A percentile compares a stretch with the other conserved stretches of the same genome.
phyloP scores from a whole-genome alignment of 148 eudicot genomes.

The Fallopia convolvulus region DNA sequence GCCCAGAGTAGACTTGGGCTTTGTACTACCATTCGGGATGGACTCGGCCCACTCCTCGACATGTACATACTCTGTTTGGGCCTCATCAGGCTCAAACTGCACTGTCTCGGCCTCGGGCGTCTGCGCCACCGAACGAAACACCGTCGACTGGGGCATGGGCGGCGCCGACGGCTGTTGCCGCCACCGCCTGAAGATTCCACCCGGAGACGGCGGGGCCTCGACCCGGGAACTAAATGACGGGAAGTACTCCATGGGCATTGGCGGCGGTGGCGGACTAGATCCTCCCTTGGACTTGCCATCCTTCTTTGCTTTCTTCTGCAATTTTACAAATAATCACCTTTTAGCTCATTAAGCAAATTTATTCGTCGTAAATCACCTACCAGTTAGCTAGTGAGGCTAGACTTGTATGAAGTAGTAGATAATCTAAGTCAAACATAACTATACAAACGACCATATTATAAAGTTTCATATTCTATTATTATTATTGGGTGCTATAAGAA shows the following conservation, averaged over 20 bases:
- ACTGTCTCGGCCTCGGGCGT: conserved; percentile 14
- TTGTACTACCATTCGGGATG: conserved; percentile 12
- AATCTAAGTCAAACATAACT: no score
- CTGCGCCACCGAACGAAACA: conserved; percentile 22
- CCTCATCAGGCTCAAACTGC: conserved; percentile 22
- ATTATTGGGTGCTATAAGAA: no score
- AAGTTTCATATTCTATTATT: no score
- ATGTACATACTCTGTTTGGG: conserved; percentile 35
- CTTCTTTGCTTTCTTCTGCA: conserved; percentile 8
- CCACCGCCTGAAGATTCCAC: conserved; percentile 6
- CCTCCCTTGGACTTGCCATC: conserved; percentile 1
- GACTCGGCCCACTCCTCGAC: conserved; percentile 16
- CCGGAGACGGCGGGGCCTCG: conserved; percentile 13
- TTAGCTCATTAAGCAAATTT: no score
- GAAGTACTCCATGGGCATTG: conserved; percentile 5
- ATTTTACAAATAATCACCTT: background rate
- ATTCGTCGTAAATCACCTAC: no score
- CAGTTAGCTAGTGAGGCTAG: no score
- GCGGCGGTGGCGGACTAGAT: conserved; percentile 25
- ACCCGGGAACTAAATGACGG: conserved; percentile 7
- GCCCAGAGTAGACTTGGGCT: conserved; percentile 8
- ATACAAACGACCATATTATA: no score
- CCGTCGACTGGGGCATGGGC: conserved; percentile 23
- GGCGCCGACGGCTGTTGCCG: conserved; percentile 30
- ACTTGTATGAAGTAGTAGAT: no score